These are phyloP conservation scores for Plasmopara muralis DNA, from an alignment of 352 stramenopile genomes.

Conservation along the genomic window DNA sequence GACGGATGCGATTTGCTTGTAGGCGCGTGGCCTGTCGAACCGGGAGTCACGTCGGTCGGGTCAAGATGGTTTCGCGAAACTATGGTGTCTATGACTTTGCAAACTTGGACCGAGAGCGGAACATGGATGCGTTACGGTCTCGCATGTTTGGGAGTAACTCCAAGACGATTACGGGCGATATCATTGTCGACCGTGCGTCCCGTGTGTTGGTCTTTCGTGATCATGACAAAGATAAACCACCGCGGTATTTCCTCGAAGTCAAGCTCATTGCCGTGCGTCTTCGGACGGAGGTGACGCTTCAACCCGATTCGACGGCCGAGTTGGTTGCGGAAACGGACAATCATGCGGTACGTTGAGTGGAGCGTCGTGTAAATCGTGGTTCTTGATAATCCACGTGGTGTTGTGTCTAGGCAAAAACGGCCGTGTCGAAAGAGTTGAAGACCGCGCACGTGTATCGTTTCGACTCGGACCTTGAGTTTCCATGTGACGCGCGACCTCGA, in stretches of 20 bases:
- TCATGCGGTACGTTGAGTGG: slow-evolving; percentile 31
- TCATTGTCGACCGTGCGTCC: slow-evolving; percentile 71
- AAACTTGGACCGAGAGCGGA: slow-evolving; percentile 70
- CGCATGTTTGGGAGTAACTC: slow-evolving; percentile 66
- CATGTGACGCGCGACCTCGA: slow-evolving; percentile 53
- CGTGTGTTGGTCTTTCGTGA: slow-evolving; percentile 77
- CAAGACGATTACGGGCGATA: slow-evolving; percentile 61
- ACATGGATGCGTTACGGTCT: slow-evolving; percentile 63
- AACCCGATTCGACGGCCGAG: slow-evolving; percentile 52
- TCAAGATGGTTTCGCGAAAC: slow-evolving; percentile 45
- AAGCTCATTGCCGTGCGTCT: slow-evolving; percentile 76
- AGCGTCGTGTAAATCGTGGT: background rate
- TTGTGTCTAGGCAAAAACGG: slow-evolving; percentile 24
- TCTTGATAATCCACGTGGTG: slow-evolving; percentile 1
- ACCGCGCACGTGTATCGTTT: slow-evolving; percentile 81
- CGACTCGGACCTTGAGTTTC: slow-evolving; percentile 70
- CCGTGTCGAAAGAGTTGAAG: slow-evolving; percentile 68
- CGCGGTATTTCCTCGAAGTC: slow-evolving; percentile 75
- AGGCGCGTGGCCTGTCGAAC: slow-evolving; percentile 70
- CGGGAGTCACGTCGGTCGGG: slow-evolving; percentile 36
- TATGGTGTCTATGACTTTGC: slow-evolving; percentile 82
- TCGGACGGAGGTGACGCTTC: slow-evolving; percentile 51
- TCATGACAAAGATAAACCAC: slow-evolving; percentile 40
- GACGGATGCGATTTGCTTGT: background rate
- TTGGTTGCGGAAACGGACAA: slow-evolving; percentile 64